Evolutionary conservation across 2,329 filamentous ascomycete species (phyloP).

Genomic region (Elsinoe ampelina): DNA sequence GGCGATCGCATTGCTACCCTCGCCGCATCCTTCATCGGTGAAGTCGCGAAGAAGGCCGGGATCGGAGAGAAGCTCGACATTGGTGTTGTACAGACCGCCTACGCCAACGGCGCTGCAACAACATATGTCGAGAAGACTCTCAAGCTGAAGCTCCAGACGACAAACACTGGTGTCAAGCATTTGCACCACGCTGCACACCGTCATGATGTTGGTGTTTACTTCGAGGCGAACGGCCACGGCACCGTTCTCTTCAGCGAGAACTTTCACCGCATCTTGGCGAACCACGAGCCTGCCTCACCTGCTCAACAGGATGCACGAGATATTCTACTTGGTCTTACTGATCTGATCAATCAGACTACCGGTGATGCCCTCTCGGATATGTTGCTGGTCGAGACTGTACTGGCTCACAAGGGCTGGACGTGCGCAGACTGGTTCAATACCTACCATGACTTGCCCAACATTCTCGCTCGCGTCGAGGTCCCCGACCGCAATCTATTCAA

Average conservation of each 20-base stretch:
- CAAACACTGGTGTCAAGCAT: conserved; percentile 92
- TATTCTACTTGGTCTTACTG: conserved; percentile 69
- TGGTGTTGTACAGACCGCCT: conserved; percentile 93
- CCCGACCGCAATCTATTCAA: conserved; percentile 79
- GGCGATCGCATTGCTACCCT: conserved; percentile 95
- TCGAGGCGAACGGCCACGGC: conserved; percentile 96
- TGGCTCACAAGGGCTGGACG: conserved; percentile 89
- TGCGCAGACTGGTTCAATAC: conserved; percentile 85
- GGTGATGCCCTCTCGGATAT: conserved; percentile 94
- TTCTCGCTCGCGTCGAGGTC: conserved; percentile 88
- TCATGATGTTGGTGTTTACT: conserved; percentile 95
- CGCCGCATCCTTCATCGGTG: conserved; percentile 84
- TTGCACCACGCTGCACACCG: conserved; percentile 93
- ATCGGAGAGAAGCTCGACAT: conserved; percentile 75
- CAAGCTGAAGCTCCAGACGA: conserved; percentile 83
- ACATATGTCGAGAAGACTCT: conserved; percentile 83
- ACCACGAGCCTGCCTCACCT: conserved; percentile 76
- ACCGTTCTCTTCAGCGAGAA: conserved; percentile 89
- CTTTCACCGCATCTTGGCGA: conserved; percentile 68
- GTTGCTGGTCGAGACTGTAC: conserved; percentile 88
- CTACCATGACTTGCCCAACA: conserved; percentile 89
- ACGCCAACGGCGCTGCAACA: conserved; percentile 92
- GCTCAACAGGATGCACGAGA: conserved; percentile 85
- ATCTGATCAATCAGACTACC: conserved; percentile 96
- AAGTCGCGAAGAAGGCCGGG: conserved; percentile 71